Evolutionary conservation across 2,329 filamentous ascomycete genomes (phyloP), one percentile per base, ranked within the genome.

Genomic region (Colletotrichum eleusines): DNA sequence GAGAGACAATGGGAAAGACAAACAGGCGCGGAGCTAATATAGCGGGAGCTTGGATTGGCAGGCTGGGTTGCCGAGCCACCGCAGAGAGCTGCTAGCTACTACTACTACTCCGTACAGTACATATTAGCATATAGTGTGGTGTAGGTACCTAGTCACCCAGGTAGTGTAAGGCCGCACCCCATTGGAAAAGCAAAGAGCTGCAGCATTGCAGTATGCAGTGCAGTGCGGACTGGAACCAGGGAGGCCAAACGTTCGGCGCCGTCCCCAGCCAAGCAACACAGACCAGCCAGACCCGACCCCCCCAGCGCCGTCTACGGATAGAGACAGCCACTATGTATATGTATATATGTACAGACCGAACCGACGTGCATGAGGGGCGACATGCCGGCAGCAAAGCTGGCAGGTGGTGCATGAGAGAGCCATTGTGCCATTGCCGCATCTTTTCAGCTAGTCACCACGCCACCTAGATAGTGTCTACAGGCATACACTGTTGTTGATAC

Each of bases 351-450:
- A 6, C 42, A 48, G n/a, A 48, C 44, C 44, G 9, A 28, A n/a
- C 42, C 46, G 23, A 8, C 46, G 20, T 44, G 50, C 67, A 70
- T 62, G 26, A 62, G 50, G 28, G 40, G 18, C 16, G 57, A 42
- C 16, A 42, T 54, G 68, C 68, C 68, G 63, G 68, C 63, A 66
- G 57, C 63, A 61, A 42, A 23, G n/a, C n/a, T n/a, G n/a, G n/a
- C n/a, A n/a, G n/a, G n/a, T n/a, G n/a, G n/a, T n/a, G n/a, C n/a
- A n/a, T n/a, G n/a, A n/a, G n/a, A n/a, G n/a, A n/a, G n/a, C n/a
- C n/a, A n/a, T n/a, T n/a, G n/a, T n/a, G n/a, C n/a, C n/a, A n/a
- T n/a, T n/a, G n/a, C n/a, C n/a, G n/a, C n/a, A n/a, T n/a, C n/a
- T n/a, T n/a, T n/a, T n/a, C n/a, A n/a, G n/a, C n/a, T n/a, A n/a